Percentiles rank a stretch among this genome's conserved stretches.
Evolutionary conservation across 148 eudicot genomes (phyloP).

Genomic region (Limonium bicolor): DNA sequence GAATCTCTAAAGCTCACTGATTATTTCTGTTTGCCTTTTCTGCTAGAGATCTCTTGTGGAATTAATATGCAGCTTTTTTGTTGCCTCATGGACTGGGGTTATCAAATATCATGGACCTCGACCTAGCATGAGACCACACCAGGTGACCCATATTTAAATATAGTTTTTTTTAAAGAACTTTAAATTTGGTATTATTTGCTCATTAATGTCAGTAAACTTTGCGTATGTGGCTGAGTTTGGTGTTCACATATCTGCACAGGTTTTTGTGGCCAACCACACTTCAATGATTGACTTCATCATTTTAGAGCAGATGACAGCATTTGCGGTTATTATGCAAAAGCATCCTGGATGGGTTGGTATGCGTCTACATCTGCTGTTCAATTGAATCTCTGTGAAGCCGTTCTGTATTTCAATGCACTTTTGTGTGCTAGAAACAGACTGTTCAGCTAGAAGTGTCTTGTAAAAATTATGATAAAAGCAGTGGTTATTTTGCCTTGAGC

Average conservation of each 20-base stretch:
- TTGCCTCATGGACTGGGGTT: conserved; percentile 99
- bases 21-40: background rate
- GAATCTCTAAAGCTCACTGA: background rate
- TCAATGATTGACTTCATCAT: conserved; percentile 98
- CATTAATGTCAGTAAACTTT: background rate
- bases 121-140: conserved; percentile 86
- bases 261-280: conserved; percentile 94
- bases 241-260: conserved; percentile 24
- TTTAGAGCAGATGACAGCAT: conserved; percentile 98
- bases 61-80: conserved; percentile 92
- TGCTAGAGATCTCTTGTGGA: conserved; percentile 83
- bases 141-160: conserved; percentile 22
- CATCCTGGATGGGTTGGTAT: conserved; percentile 99
- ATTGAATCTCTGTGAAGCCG: no score
- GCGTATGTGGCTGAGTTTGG: background rate
- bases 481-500: no score
- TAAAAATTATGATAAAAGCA: no score
- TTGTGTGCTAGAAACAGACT: no score
- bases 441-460: no score
- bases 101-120: conserved; percentile 97
- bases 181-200: background rate
- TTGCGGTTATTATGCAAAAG: conserved; percentile 99
- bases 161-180: background rate
- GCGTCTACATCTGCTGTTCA: no score
- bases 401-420: no score